Conservation (phyloP, 768 basidiomycete species). For the Naganishia friedmannii region DNA sequence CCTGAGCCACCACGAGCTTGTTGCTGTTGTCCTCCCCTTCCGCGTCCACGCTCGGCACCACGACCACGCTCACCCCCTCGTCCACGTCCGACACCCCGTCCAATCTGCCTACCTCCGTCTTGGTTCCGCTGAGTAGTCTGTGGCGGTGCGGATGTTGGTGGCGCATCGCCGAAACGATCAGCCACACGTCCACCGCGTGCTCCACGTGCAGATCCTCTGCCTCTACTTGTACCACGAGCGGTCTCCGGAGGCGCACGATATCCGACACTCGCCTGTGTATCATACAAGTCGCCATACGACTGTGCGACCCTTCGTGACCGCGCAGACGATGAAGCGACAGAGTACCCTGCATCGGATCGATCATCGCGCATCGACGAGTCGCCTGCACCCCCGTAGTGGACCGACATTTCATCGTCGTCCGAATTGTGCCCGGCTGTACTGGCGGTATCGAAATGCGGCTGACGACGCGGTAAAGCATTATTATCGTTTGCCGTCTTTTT, state of each 20-base stretch:
- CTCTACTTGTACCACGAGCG: slow-evolving; percentile 13
- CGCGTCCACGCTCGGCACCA: slow-evolving; percentile 31
- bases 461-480: neutral
- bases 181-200: slow-evolving; percentile 19
- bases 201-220: slow-evolving; percentile 20
- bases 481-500: slow-evolving; percentile 13
- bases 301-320: slow-evolving; percentile 8
- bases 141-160: neutral
- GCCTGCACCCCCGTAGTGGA: slow-evolving; percentile 13
- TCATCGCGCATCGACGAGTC: slow-evolving; percentile 11
- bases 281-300: slow-evolving; percentile 23
- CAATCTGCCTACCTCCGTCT: slow-evolving; percentile 28
- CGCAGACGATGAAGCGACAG: slow-evolving; percentile 17
- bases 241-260: neutral
- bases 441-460: slow-evolving; percentile 21
- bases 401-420: slow-evolving; percentile 24
- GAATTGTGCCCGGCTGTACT: slow-evolving; percentile 8
- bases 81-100: slow-evolving; percentile 29
- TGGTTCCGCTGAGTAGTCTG: slow-evolving; percentile 11
- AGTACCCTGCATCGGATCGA: slow-evolving; percentile 18
- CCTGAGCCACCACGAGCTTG: slow-evolving; percentile 3
- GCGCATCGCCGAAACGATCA: slow-evolving; percentile 18
- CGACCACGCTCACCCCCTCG: slow-evolving; percentile 30
- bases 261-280: slow-evolving; percentile 14
- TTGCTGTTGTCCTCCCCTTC: slow-evolving; percentile 6